These are phyloP conservation scores for Cytospora paraplurivora DNA, from an alignment of 2,329 filamentous ascomycete species.

Conservation along the genomic window DNA sequence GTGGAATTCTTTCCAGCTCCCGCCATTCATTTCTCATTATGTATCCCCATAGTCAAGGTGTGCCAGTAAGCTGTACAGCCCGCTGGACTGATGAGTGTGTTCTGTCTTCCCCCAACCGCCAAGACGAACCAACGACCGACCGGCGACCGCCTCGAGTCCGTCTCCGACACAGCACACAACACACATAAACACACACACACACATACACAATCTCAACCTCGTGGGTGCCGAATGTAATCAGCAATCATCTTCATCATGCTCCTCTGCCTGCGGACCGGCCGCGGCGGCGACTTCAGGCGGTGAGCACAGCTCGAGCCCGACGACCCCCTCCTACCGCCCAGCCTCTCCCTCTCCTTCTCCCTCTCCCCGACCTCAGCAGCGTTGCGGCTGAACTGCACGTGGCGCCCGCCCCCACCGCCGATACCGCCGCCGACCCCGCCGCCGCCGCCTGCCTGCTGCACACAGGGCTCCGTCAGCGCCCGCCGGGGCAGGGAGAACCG, in stretches of 20 bases:
- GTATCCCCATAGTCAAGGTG: too few species aligned
- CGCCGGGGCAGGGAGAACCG: background rate
- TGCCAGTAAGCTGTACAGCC: too few species aligned
- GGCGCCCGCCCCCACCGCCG: conserved; percentile 4
- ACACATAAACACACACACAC: background rate
- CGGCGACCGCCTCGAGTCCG: too few species aligned
- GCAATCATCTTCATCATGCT: conserved; percentile 23
- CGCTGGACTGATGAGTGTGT: too few species aligned
- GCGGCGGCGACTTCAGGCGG: conserved; percentile 20
- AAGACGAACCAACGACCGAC: too few species aligned
- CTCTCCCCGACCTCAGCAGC: conserved; percentile 6
- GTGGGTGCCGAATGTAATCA: conserved; percentile 20
- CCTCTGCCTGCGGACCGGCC: conserved; percentile 21
- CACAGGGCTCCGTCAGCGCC: background rate
- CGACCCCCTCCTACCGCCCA: conserved; percentile 15
- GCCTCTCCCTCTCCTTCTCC: background rate
- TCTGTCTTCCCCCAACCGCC: too few species aligned
- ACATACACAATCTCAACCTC: background rate
- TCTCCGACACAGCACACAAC: background rate
- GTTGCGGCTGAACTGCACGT: conserved; percentile 21
- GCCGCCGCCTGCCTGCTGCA: background rate
- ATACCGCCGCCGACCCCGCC: background rate
- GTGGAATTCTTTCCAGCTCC: too few species aligned
- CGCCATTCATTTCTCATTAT: too few species aligned
- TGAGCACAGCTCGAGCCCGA: conserved; percentile 20